phyloP scores from a whole-genome alignment of 306 rosid species.

The Trifolium repens region DNA sequence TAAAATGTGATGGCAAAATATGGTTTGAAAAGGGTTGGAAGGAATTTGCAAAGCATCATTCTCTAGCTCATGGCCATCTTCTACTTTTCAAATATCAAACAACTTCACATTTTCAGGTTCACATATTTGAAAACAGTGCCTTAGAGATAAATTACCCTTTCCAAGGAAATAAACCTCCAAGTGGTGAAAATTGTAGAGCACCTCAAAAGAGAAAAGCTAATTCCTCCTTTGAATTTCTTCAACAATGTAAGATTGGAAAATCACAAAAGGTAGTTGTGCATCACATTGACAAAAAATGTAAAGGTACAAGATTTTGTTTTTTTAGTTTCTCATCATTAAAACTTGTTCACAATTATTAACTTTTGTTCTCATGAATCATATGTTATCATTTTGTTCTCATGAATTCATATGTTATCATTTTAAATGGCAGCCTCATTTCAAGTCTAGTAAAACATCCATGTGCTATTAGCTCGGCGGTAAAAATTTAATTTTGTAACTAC shows the following conservation, averaged over 20 bases:
- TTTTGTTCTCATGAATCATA: too few relatives aligned
- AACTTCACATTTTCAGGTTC: not conserved
- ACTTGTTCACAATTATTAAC: too few relatives aligned
- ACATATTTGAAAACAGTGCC: conserved; percentile 14
- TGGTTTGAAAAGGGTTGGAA: conserved; percentile 52
- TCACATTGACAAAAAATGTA: not conserved
- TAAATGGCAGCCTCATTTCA: too few relatives aligned
- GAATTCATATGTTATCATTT: too few relatives aligned
- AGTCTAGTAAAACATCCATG: too few relatives aligned
- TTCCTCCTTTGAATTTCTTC: not conserved
- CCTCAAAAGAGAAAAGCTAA: not conserved
- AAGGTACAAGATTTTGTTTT: not conserved
- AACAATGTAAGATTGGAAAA: not conserved
- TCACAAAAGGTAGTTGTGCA: not conserved
- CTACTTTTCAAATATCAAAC: conserved; percentile 31
- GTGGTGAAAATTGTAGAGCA: not conserved
- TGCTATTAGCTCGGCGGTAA: too few relatives aligned
- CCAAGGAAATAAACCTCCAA: not conserved
- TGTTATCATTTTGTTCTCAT: too few relatives aligned
- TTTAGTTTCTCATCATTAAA: not conserved
- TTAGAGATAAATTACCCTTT: conserved; percentile 16
- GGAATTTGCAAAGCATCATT: conserved; percentile 40
- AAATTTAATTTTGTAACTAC: too few relatives aligned
- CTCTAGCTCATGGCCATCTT: conserved; percentile 36
- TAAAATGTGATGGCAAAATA: conserved; percentile 27